Percentiles rank a stretch among this genome's conserved stretches.
phyloP scores from a whole-genome alignment of 2,329 filamentous ascomycete genomes.

The Cytospora mali region DNA sequence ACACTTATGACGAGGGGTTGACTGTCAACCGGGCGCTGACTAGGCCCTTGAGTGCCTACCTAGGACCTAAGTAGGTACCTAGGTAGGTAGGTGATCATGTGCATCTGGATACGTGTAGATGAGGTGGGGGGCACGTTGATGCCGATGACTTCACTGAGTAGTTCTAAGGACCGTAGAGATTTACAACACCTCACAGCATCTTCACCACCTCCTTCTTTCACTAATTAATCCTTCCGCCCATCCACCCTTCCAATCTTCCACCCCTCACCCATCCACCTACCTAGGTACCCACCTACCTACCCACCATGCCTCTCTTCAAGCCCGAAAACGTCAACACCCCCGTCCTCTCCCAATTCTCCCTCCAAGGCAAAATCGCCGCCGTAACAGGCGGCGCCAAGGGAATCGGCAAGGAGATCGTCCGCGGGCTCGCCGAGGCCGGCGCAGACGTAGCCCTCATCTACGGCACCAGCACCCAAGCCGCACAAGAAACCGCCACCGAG shows the following conservation, averaged over 20 bases:
- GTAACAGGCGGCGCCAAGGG: slow-evolving; percentile 51
- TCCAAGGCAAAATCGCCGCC: slow-evolving; percentile 48
- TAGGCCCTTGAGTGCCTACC: no score
- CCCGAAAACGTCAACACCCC: slow-evolving; percentile 20
- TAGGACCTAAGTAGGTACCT: no score
- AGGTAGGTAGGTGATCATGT: no score
- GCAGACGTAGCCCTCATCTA: slow-evolving; percentile 24
- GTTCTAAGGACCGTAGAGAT: no score
- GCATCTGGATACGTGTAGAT: background rate
- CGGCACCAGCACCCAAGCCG: slow-evolving; percentile 1
- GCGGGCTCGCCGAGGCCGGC: slow-evolving; percentile 22
- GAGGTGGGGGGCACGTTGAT: background rate
- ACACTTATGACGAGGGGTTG: background rate
- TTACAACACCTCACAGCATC: no score
- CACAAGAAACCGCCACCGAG: slow-evolving; percentile 3
- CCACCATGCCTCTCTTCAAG: slow-evolving; percentile 39
- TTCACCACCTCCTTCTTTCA: no score
- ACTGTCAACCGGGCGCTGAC: background rate
- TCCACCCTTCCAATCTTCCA: no score
- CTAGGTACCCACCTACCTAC: background rate
- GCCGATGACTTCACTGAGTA: background rate
- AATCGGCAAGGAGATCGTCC: slow-evolving; percentile 29
- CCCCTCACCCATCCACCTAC: no score
- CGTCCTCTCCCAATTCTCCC: slow-evolving; percentile 42
- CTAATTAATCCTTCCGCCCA: no score